A percentile compares a stretch with the other conserved stretches of the same genome.
phyloP scores from a whole-genome alignment of 768 basidiomycete species.

The Agrocybe praecox region DNA sequence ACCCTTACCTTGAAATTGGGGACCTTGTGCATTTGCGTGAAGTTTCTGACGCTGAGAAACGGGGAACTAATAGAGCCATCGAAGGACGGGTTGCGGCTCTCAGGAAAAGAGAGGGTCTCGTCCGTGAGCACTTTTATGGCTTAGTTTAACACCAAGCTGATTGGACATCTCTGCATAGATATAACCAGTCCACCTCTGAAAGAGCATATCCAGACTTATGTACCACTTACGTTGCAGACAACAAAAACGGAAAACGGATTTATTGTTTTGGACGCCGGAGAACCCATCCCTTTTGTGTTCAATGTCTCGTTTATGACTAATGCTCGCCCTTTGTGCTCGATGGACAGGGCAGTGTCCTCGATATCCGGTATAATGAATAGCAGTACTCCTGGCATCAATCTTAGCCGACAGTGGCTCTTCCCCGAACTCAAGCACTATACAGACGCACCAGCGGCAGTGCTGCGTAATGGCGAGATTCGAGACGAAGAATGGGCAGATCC shows the following conservation, averaged over 20 bases:
- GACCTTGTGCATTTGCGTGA: conserved; percentile 49
- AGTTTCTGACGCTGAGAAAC: conserved; percentile 27
- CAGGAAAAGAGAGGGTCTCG: conserved; percentile 47
- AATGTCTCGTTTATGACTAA: conserved; percentile 54
- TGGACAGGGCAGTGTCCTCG: conserved; percentile 41
- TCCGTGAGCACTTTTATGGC: conserved; percentile 36
- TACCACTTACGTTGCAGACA: conserved; percentile 21
- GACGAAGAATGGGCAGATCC: conserved; percentile 43
- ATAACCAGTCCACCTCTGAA: conserved; percentile 42
- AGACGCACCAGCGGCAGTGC: conserved; percentile 21
- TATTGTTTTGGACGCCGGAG: conserved; percentile 32
- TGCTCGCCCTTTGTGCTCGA: conserved; percentile 39
- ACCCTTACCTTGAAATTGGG: conserved; percentile 44
- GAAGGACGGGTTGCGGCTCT: conserved; percentile 45
- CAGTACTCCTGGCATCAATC: conserved; percentile 20
- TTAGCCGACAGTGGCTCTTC: conserved; percentile 48
- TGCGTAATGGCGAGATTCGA: conserved; percentile 21
- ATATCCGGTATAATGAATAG: conserved; percentile 25
- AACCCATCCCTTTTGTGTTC: conserved; percentile 41
- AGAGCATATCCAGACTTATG: conserved; percentile 38
- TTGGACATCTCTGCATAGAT: conserved; percentile 29
- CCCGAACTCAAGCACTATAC: conserved; percentile 36
- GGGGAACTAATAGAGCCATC: conserved; percentile 41
- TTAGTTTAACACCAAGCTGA: neutral
- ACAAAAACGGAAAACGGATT: conserved; percentile 23